Conservation (phyloP, 2,329 filamentous ascomycete species). For the Lecanosticta acicola region DNA sequence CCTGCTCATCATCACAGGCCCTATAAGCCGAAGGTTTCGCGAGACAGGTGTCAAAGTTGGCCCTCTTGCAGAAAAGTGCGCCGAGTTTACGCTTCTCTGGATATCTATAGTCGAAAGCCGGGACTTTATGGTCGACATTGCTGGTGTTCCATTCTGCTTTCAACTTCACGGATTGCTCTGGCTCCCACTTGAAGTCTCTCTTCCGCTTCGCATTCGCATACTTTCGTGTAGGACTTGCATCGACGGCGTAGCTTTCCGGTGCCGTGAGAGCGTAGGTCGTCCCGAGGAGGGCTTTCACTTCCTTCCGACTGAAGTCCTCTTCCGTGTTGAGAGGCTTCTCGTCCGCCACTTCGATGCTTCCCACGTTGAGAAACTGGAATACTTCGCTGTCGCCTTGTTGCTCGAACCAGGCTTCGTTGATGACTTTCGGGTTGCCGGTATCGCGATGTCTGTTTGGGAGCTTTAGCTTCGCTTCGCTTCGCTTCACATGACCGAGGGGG, state of each 20-base stretch:
- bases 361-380: neutral
- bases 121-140: no score
- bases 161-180: no score
- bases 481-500: no score
- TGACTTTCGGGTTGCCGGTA: neutral
- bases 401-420: neutral
- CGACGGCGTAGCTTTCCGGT: neutral
- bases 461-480: no score
- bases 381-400: neutral
- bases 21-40: no score
- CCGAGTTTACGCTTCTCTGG: no score
- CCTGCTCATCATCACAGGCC: neutral
- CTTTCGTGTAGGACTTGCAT: neutral
- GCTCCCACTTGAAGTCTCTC: neutral
- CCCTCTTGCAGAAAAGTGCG: no score
- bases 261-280: neutral
- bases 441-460: neutral
- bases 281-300: neutral
- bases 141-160: no score
- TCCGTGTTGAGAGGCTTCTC: neutral
- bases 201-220: neutral
- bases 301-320: neutral
- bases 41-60: no score
- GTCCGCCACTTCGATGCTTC: neutral
- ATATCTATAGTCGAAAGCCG: no score